These are phyloP conservation scores for Naumovozyma castellii DNA, from an alignment of 805 yeast genomes.

Conservation along the genomic window DNA sequence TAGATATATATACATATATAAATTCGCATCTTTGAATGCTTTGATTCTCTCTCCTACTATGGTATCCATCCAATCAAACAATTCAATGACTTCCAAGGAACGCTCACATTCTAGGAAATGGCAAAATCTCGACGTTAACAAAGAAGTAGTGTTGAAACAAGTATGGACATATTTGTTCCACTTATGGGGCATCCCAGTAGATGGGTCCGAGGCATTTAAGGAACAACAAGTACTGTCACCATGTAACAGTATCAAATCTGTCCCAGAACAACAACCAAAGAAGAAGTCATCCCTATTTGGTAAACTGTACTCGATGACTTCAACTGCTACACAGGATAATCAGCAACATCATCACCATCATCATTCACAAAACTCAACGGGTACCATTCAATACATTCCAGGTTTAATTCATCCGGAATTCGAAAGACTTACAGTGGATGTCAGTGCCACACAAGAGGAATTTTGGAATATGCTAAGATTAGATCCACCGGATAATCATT, in stretches of 20 bases:
- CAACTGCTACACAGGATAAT: neutral
- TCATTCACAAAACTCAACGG: neutral
- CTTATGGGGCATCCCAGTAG: conserved; percentile 44
- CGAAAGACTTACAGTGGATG: conserved; percentile 36
- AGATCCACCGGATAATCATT: conserved; percentile 72
- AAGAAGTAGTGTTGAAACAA: conserved; percentile 58
- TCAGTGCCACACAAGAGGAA: conserved; percentile 40
- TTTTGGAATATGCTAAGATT: conserved; percentile 57
- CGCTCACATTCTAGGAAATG: neutral
- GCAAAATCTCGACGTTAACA: conserved; percentile 36
- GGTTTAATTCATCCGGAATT: conserved; percentile 39
- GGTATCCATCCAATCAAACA: neutral
- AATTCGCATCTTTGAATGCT: too few relatives aligned
- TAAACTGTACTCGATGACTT: conserved; percentile 1
- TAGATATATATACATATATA: too few relatives aligned
- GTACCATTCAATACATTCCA: neutral
- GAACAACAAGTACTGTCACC: neutral
- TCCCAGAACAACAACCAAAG: conserved; percentile 3
- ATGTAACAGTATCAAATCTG: conserved; percentile 7
- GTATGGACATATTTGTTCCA: conserved; percentile 59
- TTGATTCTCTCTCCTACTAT: too few relatives aligned
- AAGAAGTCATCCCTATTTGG: conserved; percentile 5
- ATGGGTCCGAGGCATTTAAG: conserved; percentile 19
- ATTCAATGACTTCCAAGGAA: neutral
- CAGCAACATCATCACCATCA: neutral